Evolutionary conservation across 2,329 filamentous ascomycete species (phyloP), one percentile per base, ranked within the genome.

Genomic region (Aspergillus persii): DNA sequence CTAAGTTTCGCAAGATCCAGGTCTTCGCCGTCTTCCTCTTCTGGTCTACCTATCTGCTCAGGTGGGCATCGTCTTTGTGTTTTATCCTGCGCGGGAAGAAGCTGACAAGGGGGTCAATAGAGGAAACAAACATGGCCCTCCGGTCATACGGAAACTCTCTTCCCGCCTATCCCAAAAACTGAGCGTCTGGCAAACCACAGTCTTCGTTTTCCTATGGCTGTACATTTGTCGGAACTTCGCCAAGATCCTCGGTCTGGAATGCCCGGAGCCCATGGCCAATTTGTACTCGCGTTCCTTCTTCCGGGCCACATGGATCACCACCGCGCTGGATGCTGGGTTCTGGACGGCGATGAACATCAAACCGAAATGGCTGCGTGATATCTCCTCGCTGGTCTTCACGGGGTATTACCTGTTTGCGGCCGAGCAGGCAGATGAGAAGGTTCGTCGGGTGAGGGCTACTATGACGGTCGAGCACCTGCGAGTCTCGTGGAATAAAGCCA

Each of bases 291-390:
- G 91, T 54, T 88, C 90, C 30, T 99, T 96, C 79, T 99, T 96
- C 75, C 89, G 95, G 52, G 95, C 95, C 57, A 99, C 95, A 72
- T 99, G 95, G 95, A 86, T 98, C 15, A 88, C 95, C 55, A 99
- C 95, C 0, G 95, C 92, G 0, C 79, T 99, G 61, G 95, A 99
- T 69, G 95, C 95, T 5, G 95, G 95, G 1, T 99, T 97, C 76
- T 99, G 95, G 95, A 96, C 92, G 0, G 95, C 95, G 36, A 99
- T 99, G 95, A 89, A 87, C 69, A 93, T 99, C 63, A 86, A 85
- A 58, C 82, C 82, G 51, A 92, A 90, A 68, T 93, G 90, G 86
- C 67, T 96, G 47, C 84, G 92, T 44, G 93, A 98, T 72, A 72
- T 96, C 12, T 86, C 90, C 8, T 92, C 91, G 71, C 82, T 98